Base-by-base conservation (phyloP, 495 filamentous ascomycete species). In the Hyaloscypha hepaticicola region DNA sequence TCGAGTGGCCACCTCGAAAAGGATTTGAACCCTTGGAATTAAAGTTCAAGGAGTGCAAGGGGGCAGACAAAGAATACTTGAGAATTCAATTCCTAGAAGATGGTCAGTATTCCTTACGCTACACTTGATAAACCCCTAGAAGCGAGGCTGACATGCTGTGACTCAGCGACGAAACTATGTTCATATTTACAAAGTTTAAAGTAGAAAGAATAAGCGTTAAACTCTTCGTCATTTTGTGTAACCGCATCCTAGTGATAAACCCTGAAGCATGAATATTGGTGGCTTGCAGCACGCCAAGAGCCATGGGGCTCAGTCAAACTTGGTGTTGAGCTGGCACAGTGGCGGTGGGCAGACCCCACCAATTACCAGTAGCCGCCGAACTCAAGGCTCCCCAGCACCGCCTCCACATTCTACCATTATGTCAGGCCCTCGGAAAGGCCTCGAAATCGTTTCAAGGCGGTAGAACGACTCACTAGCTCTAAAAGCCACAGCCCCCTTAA, bases 381-480 rank as follows among this genome's bases (percentile, higher is more conserved):
- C n/a, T n/a, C n/a, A n/a, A 5, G 22, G 4, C 52, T 45, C 19
- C 21, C 26, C 52, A 55, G 24, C 52, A 55, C 52, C 52, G 52
- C 52, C 52, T 12, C 52, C 52, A 55, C 22, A 55, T 27, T 55
- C 21, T 25, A 55, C 24, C n/a, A n/a, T n/a, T n/a, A n/a, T n/a
- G n/a, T n/a, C 8, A 55, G 27, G 22, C 16, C 26, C 22, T 27
- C 5, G 9, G 19, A 7, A 28, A 16, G 21, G 16, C 14, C 52
- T 27, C 22, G 6, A 55, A 12, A 27, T 55, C 19, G 19, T 12
- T 55, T 19, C 22, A 55, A 55, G 21, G 28, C 16, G 6, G 28
- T 12, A 55, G 3, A 3, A 28, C 28, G 26, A 28, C 19, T 19
- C 52, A 25, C 28, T 9, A 55, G 27, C 8, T 8, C 38, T 45